Evolutionary conservation across 805 yeast genomes (phyloP), one percentile per base, ranked within the genome.

Genomic region (Saturnispora kantuleensis): DNA sequence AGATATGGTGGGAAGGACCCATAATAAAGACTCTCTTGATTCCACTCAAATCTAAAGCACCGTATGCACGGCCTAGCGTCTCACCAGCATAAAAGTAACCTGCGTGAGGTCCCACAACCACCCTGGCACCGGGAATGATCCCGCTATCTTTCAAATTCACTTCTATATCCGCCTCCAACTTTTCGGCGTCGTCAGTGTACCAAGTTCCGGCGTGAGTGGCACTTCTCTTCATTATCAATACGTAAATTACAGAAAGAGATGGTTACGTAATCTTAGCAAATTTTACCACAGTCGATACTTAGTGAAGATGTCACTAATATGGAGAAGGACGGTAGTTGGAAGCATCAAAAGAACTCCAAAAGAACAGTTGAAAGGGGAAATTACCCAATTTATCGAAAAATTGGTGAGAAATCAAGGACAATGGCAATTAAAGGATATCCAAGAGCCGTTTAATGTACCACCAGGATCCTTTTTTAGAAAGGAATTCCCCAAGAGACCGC

Each of bases 1-100:
- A 89, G 8, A 84, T 81, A 60, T 85, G 95, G 59, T 93, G 98
- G 0, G 96, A 84, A 0, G 98, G 98, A 0, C 97, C 97, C 58
- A 93, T 59, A 1, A 93, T 67, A 52, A 93, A 84, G 1, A 93
- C 75, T 15, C 90, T 68, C 52, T 77, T 71, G 15, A 72, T 66
- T 26, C 65, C 65, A 1, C 71, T 52, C 1, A 78, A 60, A 55
- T 85, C 95, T 73, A 90, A 74, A 0, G 78, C 73, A 2, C 71
- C 71, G 55, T 84, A 90, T 0, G 95, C 76, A 57, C 84, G 79
- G 0, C 89, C 93, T 52, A 90, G 70, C 0, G 85, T 76, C 6
- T 67, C 63, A 0, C 96, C 96, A 34, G 94, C 81, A 58, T 82
- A 93, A 4, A 82, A 57, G 57, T 82, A 88, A 0, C 98, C 98